These are phyloP conservation scores for Monosporascus sp. DNA, from an alignment of 2,329 filamentous ascomycete genomes.

Conservation along the genomic window DNA sequence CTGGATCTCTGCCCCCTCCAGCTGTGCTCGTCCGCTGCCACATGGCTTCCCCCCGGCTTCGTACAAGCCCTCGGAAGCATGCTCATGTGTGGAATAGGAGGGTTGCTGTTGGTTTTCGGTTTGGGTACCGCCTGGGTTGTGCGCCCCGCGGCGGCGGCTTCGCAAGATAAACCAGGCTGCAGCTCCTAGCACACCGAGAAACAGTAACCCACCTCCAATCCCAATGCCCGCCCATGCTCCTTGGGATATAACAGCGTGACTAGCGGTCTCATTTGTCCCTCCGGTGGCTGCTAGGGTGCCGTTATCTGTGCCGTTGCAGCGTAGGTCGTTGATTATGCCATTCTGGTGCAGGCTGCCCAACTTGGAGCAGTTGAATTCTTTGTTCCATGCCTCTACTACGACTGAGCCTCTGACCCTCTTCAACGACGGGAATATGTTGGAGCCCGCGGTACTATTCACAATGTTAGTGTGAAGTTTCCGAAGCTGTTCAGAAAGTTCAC, in stretches of 20 bases:
- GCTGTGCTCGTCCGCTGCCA: not conserved
- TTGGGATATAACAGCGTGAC: not conserved
- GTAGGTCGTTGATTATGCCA: not conserved
- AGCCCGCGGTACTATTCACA: not conserved
- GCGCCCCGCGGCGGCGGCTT: not conserved
- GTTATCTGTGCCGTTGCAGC: not conserved
- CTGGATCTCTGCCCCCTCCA: not conserved
- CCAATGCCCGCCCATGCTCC: not conserved
- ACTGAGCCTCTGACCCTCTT: not conserved
- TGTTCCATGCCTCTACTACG: not conserved
- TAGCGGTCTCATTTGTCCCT: not conserved
- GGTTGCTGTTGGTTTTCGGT: not conserved
- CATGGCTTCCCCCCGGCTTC: not conserved
- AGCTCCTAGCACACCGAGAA: not conserved
- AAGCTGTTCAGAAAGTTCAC: not conserved
- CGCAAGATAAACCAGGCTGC: not conserved
- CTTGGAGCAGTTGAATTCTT: not conserved
- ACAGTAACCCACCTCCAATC: not conserved
- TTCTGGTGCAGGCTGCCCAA: not conserved
- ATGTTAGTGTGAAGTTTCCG: not conserved
- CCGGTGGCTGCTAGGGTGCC: not conserved
- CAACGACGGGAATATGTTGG: not conserved
- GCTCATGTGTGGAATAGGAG: too few species aligned
- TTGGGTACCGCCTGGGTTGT: not conserved
- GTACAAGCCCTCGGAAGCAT: too few species aligned